Percentiles rank a stretch among this genome's conserved stretches.
These are phyloP conservation scores for Opeltia flavorubescens DNA, from an alignment of 495 filamentous ascomycete species.

Conservation along the genomic window DNA sequence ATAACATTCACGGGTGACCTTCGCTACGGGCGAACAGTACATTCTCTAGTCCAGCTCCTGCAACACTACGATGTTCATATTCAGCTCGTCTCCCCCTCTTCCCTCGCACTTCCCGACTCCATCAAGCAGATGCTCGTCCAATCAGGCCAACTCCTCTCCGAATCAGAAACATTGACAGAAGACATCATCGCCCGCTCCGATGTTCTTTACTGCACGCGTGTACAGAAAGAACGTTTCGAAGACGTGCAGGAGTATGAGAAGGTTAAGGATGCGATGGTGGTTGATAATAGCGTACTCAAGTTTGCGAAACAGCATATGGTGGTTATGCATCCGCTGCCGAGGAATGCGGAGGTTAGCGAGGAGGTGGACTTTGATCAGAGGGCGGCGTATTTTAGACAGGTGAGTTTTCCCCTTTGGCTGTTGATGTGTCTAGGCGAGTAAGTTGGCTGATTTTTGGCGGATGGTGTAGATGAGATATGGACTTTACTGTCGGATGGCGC, in stretches of 20 bases:
- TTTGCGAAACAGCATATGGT: constrained; percentile 82
- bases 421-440: not conserved
- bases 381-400: constrained; percentile 98
- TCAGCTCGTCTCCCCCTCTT: constrained; percentile 73
- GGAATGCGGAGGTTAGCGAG: constrained; percentile 82
- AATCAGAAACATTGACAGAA: constrained; percentile 64
- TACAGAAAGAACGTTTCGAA: constrained; percentile 89
- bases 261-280: constrained; percentile 72
- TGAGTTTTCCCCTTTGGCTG: constrained; percentile 32
- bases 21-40: constrained; percentile 82
- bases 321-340: constrained; percentile 88
- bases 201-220: constrained; percentile 88
- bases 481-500: constrained; percentile 92
- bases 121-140: constrained; percentile 55
- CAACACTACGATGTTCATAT: constrained; percentile 87
- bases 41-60: constrained; percentile 85
- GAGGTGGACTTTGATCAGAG: constrained; percentile 96
- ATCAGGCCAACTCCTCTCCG: constrained; percentile 58
- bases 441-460: constrained; percentile 21
- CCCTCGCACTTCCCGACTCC: constrained; percentile 60
- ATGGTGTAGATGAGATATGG: constrained; percentile 80
- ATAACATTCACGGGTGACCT: constrained; percentile 94
- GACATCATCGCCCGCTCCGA: constrained; percentile 74
- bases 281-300: constrained; percentile 83
- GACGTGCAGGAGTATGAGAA: constrained; percentile 66